These are phyloP conservation scores for Krasilnikovozyma curviuscula DNA, from an alignment of 768 basidiomycete species.

Conservation along the genomic window DNA sequence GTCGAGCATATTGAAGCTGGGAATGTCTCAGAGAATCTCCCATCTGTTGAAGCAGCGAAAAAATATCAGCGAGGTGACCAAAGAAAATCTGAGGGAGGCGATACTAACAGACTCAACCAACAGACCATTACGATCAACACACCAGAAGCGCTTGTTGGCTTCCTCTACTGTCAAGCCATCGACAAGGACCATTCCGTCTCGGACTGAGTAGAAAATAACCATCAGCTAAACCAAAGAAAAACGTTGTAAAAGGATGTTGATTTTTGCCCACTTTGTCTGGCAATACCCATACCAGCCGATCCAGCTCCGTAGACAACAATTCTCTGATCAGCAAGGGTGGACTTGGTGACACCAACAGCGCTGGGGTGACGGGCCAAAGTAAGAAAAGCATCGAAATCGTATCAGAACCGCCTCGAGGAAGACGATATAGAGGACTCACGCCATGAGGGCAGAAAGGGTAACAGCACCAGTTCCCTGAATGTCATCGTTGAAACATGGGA, in stretches of 20 bases:
- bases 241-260: constrained; percentile 4
- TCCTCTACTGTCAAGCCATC: constrained; percentile 34
- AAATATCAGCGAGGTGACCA: background rate
- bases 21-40: constrained; percentile 10
- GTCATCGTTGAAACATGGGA: constrained; percentile 20
- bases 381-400: background rate
- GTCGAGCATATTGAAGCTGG: constrained; percentile 21
- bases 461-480: constrained; percentile 20
- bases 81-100: background rate
- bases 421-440: constrained; percentile 1
- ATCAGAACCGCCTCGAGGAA: constrained; percentile 1
- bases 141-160: constrained; percentile 48
- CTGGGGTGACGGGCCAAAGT: background rate
- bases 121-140: constrained; percentile 50
- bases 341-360: constrained; percentile 16
- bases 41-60: background rate
- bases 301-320: constrained; percentile 60
- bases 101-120: constrained; percentile 31
- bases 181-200: constrained; percentile 43
- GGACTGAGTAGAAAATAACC: background rate
- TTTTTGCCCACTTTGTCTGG: constrained; percentile 12
- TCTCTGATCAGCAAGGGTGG: constrained; percentile 45
- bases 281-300: constrained; percentile 39
- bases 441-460: constrained; percentile 16
- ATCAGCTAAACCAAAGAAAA: background rate